A percentile compares a stretch with the other conserved stretches of the same genome.
Conservation (phyloP, 768 basidiomycete genomes). For the Kwoniella heveanensis region DNA sequence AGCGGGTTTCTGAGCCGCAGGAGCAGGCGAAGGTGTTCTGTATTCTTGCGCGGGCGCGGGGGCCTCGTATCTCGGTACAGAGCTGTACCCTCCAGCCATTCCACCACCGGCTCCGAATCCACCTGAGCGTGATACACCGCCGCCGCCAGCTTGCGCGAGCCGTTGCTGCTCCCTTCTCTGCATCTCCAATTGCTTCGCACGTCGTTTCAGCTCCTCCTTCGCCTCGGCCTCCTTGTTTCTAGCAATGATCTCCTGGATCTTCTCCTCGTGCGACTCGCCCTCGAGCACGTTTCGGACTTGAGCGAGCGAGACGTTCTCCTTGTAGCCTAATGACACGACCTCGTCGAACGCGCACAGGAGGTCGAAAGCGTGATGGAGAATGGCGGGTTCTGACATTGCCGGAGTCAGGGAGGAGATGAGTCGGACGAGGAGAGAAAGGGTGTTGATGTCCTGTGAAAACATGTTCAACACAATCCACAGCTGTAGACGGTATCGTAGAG, state of each 20-base stretch:
- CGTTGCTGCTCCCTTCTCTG: conserved; percentile 92
- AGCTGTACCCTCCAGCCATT: conserved; percentile 66
- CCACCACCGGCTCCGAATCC: conserved; percentile 62
- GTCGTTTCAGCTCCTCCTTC: conserved; percentile 96
- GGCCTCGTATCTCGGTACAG: conserved; percentile 72
- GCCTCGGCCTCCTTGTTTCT: conserved; percentile 99
- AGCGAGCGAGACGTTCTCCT: conserved; percentile 59
- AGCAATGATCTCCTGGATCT: conserved; percentile 96
- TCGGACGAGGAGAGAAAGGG: conserved; percentile 87
- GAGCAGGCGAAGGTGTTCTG: conserved; percentile 38
- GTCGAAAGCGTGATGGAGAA: conserved; percentile 86
- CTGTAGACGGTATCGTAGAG: too few relatives aligned
- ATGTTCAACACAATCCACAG: too few relatives aligned
- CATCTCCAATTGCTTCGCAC: conserved; percentile 97
- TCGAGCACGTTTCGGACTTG: conserved; percentile 60
- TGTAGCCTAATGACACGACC: conserved; percentile 79
- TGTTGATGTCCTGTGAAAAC: conserved; percentile 85
- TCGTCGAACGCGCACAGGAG: conserved; percentile 95
- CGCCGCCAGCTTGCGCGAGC: conserved; percentile 63
- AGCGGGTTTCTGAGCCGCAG: conserved; percentile 60
- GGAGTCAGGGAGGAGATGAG: conserved; percentile 69
- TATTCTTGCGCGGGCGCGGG: conserved; percentile 59
- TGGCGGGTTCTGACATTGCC: conserved; percentile 64
- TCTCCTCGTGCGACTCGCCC: conserved; percentile 62
- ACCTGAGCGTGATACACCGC: conserved; percentile 52